These are phyloP conservation scores for Dactylonectria macrodidyma DNA, from an alignment of 2,329 filamentous ascomycete species.

Conservation along the genomic window DNA sequence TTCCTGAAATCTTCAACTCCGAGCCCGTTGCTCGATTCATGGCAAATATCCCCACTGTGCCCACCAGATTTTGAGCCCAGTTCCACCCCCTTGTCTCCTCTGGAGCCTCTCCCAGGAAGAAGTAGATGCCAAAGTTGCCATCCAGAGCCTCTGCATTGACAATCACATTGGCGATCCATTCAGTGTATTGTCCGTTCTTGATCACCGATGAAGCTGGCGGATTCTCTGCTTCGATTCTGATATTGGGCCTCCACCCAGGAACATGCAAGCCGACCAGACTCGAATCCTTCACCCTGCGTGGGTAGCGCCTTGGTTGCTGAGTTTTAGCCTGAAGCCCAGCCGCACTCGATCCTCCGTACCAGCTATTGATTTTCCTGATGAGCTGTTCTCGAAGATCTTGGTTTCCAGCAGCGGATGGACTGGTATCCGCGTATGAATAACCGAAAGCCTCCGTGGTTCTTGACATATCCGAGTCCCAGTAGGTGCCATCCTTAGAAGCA, in stretches of 20 bases:
- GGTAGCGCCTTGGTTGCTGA: background rate
- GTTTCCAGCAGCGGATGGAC: constrained; percentile 41
- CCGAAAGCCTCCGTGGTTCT: constrained; percentile 74
- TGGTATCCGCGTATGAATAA: constrained; percentile 81
- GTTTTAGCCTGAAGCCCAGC: constrained; percentile 37
- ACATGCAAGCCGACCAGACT: constrained; percentile 17
- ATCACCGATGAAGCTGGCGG: constrained; percentile 52
- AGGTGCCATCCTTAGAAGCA: constrained; percentile 67
- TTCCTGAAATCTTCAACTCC: constrained; percentile 60
- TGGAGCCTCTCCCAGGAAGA: constrained; percentile 75
- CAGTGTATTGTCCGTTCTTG: constrained; percentile 61
- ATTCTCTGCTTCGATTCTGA: constrained; percentile 45
- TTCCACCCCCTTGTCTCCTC: constrained; percentile 65
- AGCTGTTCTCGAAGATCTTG: constrained; percentile 52
- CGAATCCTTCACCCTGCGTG: constrained; percentile 6
- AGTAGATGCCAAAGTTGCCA: constrained; percentile 73
- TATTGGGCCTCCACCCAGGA: constrained; percentile 38
- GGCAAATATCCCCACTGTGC: constrained; percentile 72
- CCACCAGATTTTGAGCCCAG: constrained; percentile 69
- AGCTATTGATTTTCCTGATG: constrained; percentile 66
- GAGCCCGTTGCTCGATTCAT: constrained; percentile 54
- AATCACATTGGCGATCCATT: constrained; percentile 79
- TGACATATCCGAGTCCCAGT: constrained; percentile 77
- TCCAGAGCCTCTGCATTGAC: constrained; percentile 73
- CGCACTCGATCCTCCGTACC: constrained; percentile 55